phyloP scores from a whole-genome alignment of 495 filamentous ascomycete genomes.

The Beverwykella pulmonaria region DNA sequence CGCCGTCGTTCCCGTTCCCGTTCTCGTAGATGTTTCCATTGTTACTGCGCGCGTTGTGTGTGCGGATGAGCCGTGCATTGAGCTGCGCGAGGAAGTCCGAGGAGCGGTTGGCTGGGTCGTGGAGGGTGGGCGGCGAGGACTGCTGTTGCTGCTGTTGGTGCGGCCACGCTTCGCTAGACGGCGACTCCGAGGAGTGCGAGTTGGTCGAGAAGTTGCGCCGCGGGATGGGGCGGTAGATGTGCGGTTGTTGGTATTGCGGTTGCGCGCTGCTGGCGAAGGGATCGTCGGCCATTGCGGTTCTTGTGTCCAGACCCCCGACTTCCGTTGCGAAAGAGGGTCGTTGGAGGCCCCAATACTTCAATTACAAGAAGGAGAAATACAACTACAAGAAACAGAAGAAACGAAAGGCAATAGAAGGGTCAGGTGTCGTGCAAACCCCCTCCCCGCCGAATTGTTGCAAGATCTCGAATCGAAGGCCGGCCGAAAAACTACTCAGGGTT shows the following conservation, averaged over 20 bases:
- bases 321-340: too few relatives aligned
- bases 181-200: slow-evolving; percentile 49
- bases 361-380: slow-evolving; percentile 15
- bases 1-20: neutral
- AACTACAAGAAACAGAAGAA: neutral
- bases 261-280: slow-evolving; percentile 9
- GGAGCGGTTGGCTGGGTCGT: slow-evolving; percentile 4
- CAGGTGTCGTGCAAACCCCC: slow-evolving; percentile 1
- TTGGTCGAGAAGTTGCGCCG: slow-evolving; percentile 68
- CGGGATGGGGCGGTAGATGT: slow-evolving; percentile 71
- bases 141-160: neutral
- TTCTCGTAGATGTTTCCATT: slow-evolving; percentile 20
- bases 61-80: slow-evolving; percentile 32
- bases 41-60: slow-evolving; percentile 5
- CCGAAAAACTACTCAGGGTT: slow-evolving; percentile 1
- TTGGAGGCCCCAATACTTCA: too few relatives aligned
- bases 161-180: slow-evolving; percentile 16
- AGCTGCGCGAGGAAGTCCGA: slow-evolving; percentile 37
- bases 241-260: slow-evolving; percentile 36
- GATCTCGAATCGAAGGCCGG: slow-evolving; percentile 3
- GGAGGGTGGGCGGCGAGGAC: slow-evolving; percentile 2
- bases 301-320: neutral
- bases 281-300: slow-evolving; percentile 25
- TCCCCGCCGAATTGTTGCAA: slow-evolving; percentile 17
- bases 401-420: neutral